Evolutionary conservation across 345 rosid genomes (phyloP).

Genomic region (Euphorbia peplus): DNA sequence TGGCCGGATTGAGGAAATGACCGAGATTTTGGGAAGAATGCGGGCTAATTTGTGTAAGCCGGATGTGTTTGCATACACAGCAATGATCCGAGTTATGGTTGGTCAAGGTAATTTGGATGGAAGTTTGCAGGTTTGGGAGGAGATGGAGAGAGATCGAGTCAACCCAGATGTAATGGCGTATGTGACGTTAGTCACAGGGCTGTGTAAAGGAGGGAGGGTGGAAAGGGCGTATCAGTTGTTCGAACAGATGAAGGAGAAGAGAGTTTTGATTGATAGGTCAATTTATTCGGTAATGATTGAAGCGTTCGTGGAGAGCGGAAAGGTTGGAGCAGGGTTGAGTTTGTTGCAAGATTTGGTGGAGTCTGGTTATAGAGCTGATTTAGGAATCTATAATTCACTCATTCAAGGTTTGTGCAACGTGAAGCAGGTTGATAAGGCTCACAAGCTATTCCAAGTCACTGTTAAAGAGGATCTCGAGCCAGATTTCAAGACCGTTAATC

Average conservation of each 20-base stretch:
- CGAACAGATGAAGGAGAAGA: constrained; percentile 69
- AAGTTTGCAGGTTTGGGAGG: constrained; percentile 75
- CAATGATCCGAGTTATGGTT: constrained; percentile 65
- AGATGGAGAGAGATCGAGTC: constrained; percentile 62
- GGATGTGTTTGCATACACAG: constrained; percentile 83
- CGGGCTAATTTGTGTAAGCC: constrained; percentile 65
- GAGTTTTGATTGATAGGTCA: constrained; percentile 64
- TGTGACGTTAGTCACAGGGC: constrained; percentile 56
- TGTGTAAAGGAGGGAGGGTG: constrained; percentile 61
- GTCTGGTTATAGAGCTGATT: constrained; percentile 80
- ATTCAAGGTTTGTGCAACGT: constrained; percentile 68
- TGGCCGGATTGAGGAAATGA: constrained; percentile 57
- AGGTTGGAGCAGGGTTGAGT: constrained; percentile 62
- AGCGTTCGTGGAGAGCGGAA: constrained; percentile 62
- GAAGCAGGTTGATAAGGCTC: constrained; percentile 64
- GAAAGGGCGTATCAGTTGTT: constrained; percentile 58
- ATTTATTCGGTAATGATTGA: constrained; percentile 63
- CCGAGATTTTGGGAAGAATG: constrained; percentile 63
- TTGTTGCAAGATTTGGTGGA: constrained; percentile 76
- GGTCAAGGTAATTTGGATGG: constrained; percentile 67
- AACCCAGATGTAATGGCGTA: constrained; percentile 87
- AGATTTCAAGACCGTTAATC: constrained; percentile 57
- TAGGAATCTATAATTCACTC: constrained; percentile 75
- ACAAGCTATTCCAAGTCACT: constrained; percentile 52
- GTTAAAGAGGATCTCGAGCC: constrained; percentile 70